Evolutionary conservation across 2,329 filamentous ascomycete genomes (phyloP), one percentile per base, ranked within the genome.

Genomic region (Aaosphaeria arxii): DNA sequence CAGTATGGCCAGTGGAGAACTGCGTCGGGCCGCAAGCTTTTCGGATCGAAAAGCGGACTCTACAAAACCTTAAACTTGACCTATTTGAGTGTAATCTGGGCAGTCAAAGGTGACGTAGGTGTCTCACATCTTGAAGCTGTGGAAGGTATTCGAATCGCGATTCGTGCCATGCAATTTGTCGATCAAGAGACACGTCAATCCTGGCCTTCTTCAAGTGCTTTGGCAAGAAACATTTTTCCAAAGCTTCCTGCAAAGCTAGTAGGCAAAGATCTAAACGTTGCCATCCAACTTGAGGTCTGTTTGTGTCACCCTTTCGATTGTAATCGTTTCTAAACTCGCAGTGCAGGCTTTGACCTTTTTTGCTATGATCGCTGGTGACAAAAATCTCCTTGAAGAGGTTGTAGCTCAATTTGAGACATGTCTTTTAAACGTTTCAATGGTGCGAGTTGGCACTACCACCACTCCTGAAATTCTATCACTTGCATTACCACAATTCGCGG

Each of bases 81-180:
- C 6, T 63, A 55, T 30, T 51, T 67, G 9, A 64, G 58, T 42
- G 65, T 69, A 7, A 56, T 67, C 6, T 65, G 58, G 58, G 59
- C 58, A 11, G 52, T 54, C 6, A 66, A 62, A 48, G 60, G 56
- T 1, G 52, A 53, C 17, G 52, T 49, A 2, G 57, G 51, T 4
- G 51, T 63, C 2, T 54, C 62, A 24, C 62, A 68, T 41, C 49
- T 50, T 4, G 60, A 64, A 17, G 63, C 63, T 7, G 45, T 62
- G 3, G 59, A 66, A 51, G 59, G 58, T 7, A 64, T 71, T 44
- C 59, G 58, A 13, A 67, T 70, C 44, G 65, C 64, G n/a, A 62
- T 57, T 17, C 53, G 56, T 35, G 61, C 57, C 1, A 33, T 69
- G 45, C 55, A 52, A 17, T 54, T 54, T 30, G 49, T 69, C 17